Base-by-base conservation (phyloP, 73 alveolate genomes). In the Stentor roeselii region DNA sequence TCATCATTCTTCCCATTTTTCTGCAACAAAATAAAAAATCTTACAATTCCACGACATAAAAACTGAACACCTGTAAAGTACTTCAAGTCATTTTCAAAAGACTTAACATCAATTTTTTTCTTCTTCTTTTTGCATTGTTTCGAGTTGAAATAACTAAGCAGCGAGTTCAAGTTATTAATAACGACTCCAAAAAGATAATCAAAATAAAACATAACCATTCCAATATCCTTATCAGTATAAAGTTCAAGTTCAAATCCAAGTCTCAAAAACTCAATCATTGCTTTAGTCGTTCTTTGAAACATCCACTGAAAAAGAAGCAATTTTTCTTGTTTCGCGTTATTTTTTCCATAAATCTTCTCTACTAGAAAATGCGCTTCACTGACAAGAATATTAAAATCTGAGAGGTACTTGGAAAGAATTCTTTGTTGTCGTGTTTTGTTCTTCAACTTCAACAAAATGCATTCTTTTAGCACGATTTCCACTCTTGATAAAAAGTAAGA, bases 241-340 rank as follows among this genome's bases (percentile, higher is more conserved):
- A 90, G 88, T 3, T 90, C 93, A 14, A 87, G 82, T 58, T 42
- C 76, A 42, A 87, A 76, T 0, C 96, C 93, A n/a, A 75, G 59
- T 1, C 78, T 84, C 67, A 90, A 14, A 50, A 42, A 88, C 42
- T 87, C 86, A 42, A 88, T 40, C 87, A 60, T 41, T 3, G 76
- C 74, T 3, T 2, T 32, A 2, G 61, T 32, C 27, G 84, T 80
- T 3, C 34, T 0, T 27, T n/a, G 11, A 34, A 4, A 91, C 75
- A 34, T 82, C 84, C 89, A 91, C 84, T 31, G 88, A 82, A 42
- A 91, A 77, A 3, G 67, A 50, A 50, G 67, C 21, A 11, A 21
- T 50, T 50, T 50, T 50, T 50, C 67, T 11, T 6, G 67, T 50
- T 50, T 50, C 30, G 30, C 21, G 67, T 50, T 50, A 21, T 6